A percentile compares a stretch with the other conserved stretches of the same genome.
Evolutionary conservation across 1,284 basidiomycete species (phyloP).

Genomic region (Meripilus lineatus): DNA sequence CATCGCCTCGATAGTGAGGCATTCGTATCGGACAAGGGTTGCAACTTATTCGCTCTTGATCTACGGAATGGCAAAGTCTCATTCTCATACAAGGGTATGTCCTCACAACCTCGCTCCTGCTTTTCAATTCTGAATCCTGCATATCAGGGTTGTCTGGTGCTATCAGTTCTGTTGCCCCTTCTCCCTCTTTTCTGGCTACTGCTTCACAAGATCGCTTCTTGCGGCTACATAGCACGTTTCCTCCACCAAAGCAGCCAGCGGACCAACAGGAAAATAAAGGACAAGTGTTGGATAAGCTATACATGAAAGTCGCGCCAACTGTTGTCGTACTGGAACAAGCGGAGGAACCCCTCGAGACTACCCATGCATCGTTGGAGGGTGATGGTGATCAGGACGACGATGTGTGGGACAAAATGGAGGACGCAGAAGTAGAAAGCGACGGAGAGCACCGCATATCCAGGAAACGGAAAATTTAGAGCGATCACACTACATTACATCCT

Average conservation of each 20-base stretch:
- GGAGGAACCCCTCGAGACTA: slow-evolving; percentile 33
- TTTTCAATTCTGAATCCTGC: neutral
- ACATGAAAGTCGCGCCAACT: slow-evolving; percentile 63
- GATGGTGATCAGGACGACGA: slow-evolving; percentile 38
- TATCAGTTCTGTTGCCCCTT: slow-evolving; percentile 55
- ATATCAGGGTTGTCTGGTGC: slow-evolving; percentile 61
- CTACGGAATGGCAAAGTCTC: slow-evolving; percentile 65
- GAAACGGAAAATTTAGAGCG: neutral
- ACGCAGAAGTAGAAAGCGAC: slow-evolving; percentile 24
- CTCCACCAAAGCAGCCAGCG: slow-evolving; percentile 46
- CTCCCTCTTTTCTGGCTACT: slow-evolving; percentile 51
- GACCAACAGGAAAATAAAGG: slow-evolving; percentile 61
- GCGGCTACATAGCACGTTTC: slow-evolving; percentile 66
- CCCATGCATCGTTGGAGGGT: slow-evolving; percentile 29
- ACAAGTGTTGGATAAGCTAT: slow-evolving; percentile 61
- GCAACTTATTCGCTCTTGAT: slow-evolving; percentile 69
- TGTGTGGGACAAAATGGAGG: slow-evolving; percentile 38
- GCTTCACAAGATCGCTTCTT: slow-evolving; percentile 64
- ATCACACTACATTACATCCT: neutral
- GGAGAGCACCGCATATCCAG: neutral
- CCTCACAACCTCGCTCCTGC: no score
- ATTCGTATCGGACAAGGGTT: slow-evolving; percentile 72
- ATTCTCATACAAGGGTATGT: slow-evolving; percentile 69
- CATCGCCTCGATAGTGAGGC: slow-evolving; percentile 49
- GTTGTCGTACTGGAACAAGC: slow-evolving; percentile 52